phyloP scores from a whole-genome alignment of 2,329 filamentous ascomycete genomes.

The Colletotrichum lini region DNA sequence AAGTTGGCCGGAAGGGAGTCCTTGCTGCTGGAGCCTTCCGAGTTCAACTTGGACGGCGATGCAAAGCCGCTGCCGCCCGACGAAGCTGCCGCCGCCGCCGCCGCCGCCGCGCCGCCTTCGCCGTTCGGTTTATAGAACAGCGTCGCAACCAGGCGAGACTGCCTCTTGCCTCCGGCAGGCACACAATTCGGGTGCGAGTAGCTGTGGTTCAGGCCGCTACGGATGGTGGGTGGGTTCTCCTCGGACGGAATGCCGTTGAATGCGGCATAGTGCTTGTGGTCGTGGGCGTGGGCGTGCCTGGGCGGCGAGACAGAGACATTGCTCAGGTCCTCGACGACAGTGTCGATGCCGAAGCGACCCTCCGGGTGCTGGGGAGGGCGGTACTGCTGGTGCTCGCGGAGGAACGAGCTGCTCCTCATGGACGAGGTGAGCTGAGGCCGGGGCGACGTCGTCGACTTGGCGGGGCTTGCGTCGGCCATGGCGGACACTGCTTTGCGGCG shows the following conservation, averaged over 20 bases:
- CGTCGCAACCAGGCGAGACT: conserved; percentile 72
- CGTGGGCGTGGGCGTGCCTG: conserved; percentile 20
- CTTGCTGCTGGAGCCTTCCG: conserved; percentile 53
- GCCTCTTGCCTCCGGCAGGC: conserved; percentile 61
- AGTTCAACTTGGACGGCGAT: conserved; percentile 52
- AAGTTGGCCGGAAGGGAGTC: conserved; percentile 67
- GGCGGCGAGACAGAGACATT: conserved; percentile 55
- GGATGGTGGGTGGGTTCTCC: conserved; percentile 71
- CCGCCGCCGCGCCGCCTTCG: conserved; percentile 25
- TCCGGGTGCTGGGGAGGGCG: conserved; percentile 69
- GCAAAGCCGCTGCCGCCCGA: conserved; percentile 48
- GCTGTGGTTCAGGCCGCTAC: conserved; percentile 73
- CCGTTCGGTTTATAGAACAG: conserved; percentile 71
- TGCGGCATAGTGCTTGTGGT: conserved; percentile 57
- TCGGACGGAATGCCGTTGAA: conserved; percentile 75
- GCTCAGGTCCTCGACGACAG: conserved; percentile 71
- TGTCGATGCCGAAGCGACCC: conserved; percentile 74
- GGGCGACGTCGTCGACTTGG: conserved; percentile 50
- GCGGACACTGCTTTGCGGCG: conserved; percentile 20
- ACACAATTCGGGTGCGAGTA: conserved; percentile 76
- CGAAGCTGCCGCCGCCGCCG: background rate
- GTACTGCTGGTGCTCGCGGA: conserved; percentile 75
- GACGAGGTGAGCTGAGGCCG: conserved; percentile 64
- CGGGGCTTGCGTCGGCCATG: conserved; percentile 53
- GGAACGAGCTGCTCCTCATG: conserved; percentile 74